Base-by-base conservation (phyloP, 139 green algal genomes). In the Chlorella sp. region DNA sequence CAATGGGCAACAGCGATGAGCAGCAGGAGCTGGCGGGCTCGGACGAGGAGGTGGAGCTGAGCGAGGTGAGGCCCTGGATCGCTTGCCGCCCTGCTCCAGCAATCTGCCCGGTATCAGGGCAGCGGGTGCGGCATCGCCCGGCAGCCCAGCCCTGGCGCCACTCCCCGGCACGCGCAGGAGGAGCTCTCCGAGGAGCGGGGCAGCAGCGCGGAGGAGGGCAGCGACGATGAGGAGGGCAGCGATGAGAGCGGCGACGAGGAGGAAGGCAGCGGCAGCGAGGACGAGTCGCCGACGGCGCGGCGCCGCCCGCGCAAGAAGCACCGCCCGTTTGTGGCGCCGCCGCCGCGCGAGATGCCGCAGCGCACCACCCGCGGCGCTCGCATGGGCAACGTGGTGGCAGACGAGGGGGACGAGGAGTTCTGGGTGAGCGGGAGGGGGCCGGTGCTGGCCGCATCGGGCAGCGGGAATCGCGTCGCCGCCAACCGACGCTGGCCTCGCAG, bases 401-500 rank as follows among this genome's bases (percentile, higher is more conserved):
- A 88, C 1, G 80, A 91, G 39, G 95, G 88, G 5, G 95, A 98
- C 78, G 89, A 96, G 30, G 92, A 96, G 82, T 98, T 98, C 65
- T 98, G 95, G 95, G 65, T 78, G 65, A 30, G 67, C 21, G 13
- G 5, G 51, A 0, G 2, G 18, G 17, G 47, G 18, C 23, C 25
- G n/a, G 7, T 11, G 44, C 7, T 7, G 7, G 44, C 44, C 44
- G 44, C 26, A n/a, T 39, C 13, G 28, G 17, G 28, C 16, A 17
- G 44, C 26, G 26, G 26, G 41, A 25, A 21, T 57, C 38, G 20
- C 23, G 25, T 57, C 38, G 34, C 34, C 28, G 34, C 51, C 51
- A 60, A 60, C 51, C 51, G 51, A 21, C 51, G 15, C 51, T 60
- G 2, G 11, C 44, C 44, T 55, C 11, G 44, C 44, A 55, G 44